A percentile compares a stretch with the other conserved stretches of the same genome.
These are phyloP conservation scores for Naganishia liquefaciens DNA, from an alignment of 1,284 basidiomycete genomes.

Conservation along the genomic window DNA sequence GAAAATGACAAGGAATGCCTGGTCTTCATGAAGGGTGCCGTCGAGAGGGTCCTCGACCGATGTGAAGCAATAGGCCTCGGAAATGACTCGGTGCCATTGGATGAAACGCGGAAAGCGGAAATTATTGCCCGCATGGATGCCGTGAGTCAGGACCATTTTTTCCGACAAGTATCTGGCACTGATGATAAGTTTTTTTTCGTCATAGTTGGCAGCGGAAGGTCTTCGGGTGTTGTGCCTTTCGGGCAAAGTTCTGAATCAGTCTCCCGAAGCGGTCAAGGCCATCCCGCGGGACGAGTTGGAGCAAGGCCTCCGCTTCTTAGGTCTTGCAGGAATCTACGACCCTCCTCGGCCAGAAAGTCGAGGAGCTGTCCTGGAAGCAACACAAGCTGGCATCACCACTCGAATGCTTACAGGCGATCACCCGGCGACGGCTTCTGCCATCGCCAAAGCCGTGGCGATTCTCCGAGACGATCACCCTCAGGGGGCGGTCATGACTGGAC, in stretches of 20 bases:
- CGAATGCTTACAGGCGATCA: slow-evolving; percentile 64
- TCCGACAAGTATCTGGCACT: neutral
- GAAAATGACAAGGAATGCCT: slow-evolving; percentile 35
- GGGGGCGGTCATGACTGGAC: slow-evolving; percentile 58
- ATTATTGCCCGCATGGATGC: slow-evolving; percentile 60
- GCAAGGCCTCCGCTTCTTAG: slow-evolving; percentile 62
- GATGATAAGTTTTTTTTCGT: slow-evolving; percentile 33
- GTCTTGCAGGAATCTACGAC: slow-evolving; percentile 67
- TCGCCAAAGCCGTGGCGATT: slow-evolving; percentile 60
- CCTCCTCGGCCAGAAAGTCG: slow-evolving; percentile 69
- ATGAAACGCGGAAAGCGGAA: slow-evolving; percentile 52
- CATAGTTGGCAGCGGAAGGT: slow-evolving; percentile 61
- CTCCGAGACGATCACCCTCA: slow-evolving; percentile 55
- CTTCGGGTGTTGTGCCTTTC: slow-evolving; percentile 58
- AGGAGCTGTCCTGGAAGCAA: slow-evolving; percentile 64
- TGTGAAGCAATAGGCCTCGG: slow-evolving; percentile 50
- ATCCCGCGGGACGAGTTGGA: slow-evolving; percentile 61
- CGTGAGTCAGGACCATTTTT: slow-evolving; percentile 3
- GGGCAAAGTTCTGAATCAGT: slow-evolving; percentile 52
- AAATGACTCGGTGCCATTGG: slow-evolving; percentile 42
- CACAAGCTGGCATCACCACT: slow-evolving; percentile 66
- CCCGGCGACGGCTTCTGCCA: slow-evolving; percentile 58
- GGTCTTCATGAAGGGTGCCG: slow-evolving; percentile 63
- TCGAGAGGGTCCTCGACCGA: slow-evolving; percentile 63
- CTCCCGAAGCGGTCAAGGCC: slow-evolving; percentile 42